Conservation (phyloP, 2,329 filamentous ascomycete genomes). For the Talaromyces verruculosus region DNA sequence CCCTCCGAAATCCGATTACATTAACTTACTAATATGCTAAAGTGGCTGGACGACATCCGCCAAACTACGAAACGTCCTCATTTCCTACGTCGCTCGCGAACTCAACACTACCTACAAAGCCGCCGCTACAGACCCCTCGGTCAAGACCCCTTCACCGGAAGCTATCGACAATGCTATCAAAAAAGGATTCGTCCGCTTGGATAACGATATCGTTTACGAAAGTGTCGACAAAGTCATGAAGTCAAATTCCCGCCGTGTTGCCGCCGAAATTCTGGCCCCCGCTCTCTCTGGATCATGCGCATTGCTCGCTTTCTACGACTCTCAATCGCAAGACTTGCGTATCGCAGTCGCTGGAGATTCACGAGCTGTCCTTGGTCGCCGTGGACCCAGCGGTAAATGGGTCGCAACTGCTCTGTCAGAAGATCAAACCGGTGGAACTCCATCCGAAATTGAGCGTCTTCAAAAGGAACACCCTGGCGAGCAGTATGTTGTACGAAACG, state of each 20-base stretch:
- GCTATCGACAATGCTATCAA: constrained; percentile 91
- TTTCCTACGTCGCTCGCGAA: constrained; percentile 88
- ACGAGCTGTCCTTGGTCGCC: constrained; percentile 85
- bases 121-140: constrained; percentile 57
- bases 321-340: constrained; percentile 77
- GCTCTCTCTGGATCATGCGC: constrained; percentile 97
- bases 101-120: constrained; percentile 89
- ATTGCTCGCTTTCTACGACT: constrained; percentile 94
- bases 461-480: constrained; percentile 86
- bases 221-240: constrained; percentile 90
- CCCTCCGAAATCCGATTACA: background rate
- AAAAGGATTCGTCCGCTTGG: constrained; percentile 80
- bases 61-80: constrained; percentile 87
- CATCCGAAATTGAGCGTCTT: constrained; percentile 78
- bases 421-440: constrained; percentile 90
- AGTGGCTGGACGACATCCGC: constrained; percentile 98
- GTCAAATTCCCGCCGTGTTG: constrained; percentile 82
- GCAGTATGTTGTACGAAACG: constrained; percentile 80
- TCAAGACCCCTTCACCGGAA: constrained; percentile 69
- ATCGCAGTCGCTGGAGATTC: constrained; percentile 96
- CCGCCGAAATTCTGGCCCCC: constrained; percentile 86
- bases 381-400: constrained; percentile 81
- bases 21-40: constrained; percentile 14
- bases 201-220: constrained; percentile 91
- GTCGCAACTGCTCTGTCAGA: constrained; percentile 83